Evolutionary conservation across 2,329 filamentous ascomycete genomes (phyloP).

Genomic region (Aspergillus niger): DNA sequence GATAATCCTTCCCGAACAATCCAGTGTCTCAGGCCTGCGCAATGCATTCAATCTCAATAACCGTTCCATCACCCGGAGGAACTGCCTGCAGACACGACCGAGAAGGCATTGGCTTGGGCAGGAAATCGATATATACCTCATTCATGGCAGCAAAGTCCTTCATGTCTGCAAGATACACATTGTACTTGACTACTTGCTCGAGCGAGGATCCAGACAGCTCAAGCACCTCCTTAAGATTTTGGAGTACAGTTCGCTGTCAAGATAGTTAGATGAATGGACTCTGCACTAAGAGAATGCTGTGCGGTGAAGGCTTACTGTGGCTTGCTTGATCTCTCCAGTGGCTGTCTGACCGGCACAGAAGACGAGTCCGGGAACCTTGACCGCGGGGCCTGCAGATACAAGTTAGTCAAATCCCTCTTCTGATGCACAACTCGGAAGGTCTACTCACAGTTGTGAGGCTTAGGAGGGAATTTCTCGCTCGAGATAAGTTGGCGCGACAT

Average conservation of each 20-base stretch:
- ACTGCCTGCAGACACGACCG: conserved; percentile 46
- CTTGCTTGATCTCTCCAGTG: conserved; percentile 53
- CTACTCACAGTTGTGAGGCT: conserved; percentile 50
- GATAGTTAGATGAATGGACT: neutral
- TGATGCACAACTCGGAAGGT: too few species aligned
- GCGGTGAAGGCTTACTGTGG: conserved; percentile 37
- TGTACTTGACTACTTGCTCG: conserved; percentile 65
- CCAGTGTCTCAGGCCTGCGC: too few species aligned
- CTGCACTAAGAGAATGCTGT: neutral
- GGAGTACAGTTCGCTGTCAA: conserved; percentile 32
- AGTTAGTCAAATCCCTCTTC: neutral
- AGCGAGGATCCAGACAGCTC: conserved; percentile 59
- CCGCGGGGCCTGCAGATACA: conserved; percentile 39
- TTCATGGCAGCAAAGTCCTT: conserved; percentile 73
- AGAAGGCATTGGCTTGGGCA: conserved; percentile 47
- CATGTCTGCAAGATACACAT: conserved; percentile 66
- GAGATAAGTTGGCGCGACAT: conserved; percentile 53
- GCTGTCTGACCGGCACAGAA: conserved; percentile 53
- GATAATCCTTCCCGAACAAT: too few species aligned
- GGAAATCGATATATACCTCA: conserved; percentile 41
- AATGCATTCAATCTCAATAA: conserved; percentile 51
- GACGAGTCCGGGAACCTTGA: conserved; percentile 50
- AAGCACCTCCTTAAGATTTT: conserved; percentile 63
- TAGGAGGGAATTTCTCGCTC: conserved; percentile 50
- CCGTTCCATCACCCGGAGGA: conserved; percentile 43